A percentile compares a stretch with the other conserved stretches of the same genome.
Evolutionary conservation across 139 green algal species (phyloP).

Genomic region (Monoraphidium neglectum): DNA sequence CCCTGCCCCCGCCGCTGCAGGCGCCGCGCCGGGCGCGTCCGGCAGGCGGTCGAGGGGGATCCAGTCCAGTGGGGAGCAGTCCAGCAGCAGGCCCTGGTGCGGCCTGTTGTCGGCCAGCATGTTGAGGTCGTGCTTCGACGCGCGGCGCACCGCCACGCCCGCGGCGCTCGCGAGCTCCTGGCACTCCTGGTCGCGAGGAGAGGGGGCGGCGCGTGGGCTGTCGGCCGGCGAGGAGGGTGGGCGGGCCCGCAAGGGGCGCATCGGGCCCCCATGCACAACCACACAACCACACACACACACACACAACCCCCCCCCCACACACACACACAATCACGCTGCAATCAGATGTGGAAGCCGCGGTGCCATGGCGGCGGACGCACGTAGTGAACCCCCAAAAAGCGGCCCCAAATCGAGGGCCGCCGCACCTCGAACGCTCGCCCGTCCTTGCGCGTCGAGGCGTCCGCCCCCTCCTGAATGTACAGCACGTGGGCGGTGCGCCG

Average conservation of each 20-base stretch:
- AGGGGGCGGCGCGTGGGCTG: too few species aligned
- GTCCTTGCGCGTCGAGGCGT: slow-evolving; percentile 56
- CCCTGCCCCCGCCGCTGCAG: slow-evolving; percentile 13
- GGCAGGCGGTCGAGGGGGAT: slow-evolving; percentile 59
- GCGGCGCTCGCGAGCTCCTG: slow-evolving; percentile 28
- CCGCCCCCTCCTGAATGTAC: slow-evolving; percentile 43
- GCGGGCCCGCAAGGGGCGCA: too few species aligned
- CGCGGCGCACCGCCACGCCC: slow-evolving; percentile 35
- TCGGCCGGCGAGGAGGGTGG: too few species aligned
- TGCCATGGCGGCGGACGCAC: slow-evolving; percentile 11
- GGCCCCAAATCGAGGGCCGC: background rate
- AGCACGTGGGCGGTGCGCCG: slow-evolving; percentile 41
- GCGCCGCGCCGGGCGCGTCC: background rate
- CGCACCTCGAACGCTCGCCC: slow-evolving; percentile 1
- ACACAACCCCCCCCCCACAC: too few species aligned
- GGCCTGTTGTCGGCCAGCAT: slow-evolving; percentile 78
- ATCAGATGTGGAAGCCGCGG: too few species aligned
- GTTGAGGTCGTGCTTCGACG: slow-evolving; percentile 89
- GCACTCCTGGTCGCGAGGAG: slow-evolving; percentile 21
- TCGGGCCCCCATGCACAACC: background rate
- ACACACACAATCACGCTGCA: background rate
- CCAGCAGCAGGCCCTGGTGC: slow-evolving; percentile 82
- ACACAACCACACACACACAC: background rate
- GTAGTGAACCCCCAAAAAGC: slow-evolving; percentile 18
- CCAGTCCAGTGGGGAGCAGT: slow-evolving; percentile 71